Evolutionary conservation across 768 basidiomycete genomes (phyloP).

Genomic region (Cubamyces sp.): DNA sequence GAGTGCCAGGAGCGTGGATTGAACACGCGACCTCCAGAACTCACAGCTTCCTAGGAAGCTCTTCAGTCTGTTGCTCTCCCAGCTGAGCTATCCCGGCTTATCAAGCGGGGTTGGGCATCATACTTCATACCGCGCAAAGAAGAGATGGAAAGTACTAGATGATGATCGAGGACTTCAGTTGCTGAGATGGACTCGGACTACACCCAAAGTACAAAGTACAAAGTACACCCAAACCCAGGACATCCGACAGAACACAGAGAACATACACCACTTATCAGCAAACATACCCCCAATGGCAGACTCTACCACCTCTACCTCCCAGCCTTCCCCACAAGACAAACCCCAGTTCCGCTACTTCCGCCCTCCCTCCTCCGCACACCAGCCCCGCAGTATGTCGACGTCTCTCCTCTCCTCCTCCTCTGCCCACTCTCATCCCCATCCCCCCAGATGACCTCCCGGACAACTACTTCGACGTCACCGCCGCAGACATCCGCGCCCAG

Average conservation of each 20-base stretch:
- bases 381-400: conserved; percentile 24
- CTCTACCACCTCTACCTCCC: background rate
- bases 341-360: conserved; percentile 29
- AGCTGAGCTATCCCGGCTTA: conserved; percentile 39
- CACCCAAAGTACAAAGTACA: too few species aligned
- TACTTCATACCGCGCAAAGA: too few species aligned
- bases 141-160: background rate
- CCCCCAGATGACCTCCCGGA: conserved; percentile 61
- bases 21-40: conserved; percentile 13
- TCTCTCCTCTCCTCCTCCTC: conserved; percentile 1
- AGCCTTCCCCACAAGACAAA: background rate
- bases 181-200: too few species aligned
- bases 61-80: conserved; percentile 42
- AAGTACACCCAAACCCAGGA: too few species aligned
- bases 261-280: too few species aligned
- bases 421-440: background rate
- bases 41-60: background rate
- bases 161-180: background rate
- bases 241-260: too few species aligned
- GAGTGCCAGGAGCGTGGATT: conserved; percentile 2
- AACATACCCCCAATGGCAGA: background rate
- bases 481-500: conserved; percentile 69
- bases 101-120: too few species aligned
- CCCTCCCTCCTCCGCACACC: conserved; percentile 24
- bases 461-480: conserved; percentile 72